Evolutionary conservation across 2,329 filamentous ascomycete species (phyloP).

Genomic region (Aspergillus hiratsukae): DNA sequence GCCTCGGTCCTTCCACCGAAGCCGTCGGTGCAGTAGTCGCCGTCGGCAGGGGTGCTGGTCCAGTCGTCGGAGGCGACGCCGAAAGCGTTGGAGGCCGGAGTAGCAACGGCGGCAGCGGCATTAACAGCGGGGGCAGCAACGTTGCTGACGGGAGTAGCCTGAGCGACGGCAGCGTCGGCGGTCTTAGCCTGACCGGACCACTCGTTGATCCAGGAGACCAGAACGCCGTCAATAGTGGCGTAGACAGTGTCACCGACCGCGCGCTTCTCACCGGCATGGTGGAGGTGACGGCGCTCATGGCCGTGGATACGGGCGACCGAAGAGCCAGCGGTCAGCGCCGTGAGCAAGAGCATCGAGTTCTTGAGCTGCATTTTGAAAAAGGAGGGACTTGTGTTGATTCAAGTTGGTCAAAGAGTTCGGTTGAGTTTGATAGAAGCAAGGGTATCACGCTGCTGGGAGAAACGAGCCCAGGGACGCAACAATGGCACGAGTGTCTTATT

Average conservation of each 20-base stretch:
- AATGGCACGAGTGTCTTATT: slow-evolving; percentile 7
- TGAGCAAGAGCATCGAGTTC: slow-evolving; percentile 32
- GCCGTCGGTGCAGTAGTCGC: slow-evolving; percentile 22
- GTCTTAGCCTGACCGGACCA: slow-evolving; percentile 24
- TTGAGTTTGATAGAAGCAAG: slow-evolving; percentile 1
- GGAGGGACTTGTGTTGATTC: not conserved
- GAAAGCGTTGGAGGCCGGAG: slow-evolving; percentile 11
- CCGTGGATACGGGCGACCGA: slow-evolving; percentile 34
- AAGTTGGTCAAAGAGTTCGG: slow-evolving; percentile 1
- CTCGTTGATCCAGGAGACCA: slow-evolving; percentile 34
- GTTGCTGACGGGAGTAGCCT: slow-evolving; percentile 15
- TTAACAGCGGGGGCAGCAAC: slow-evolving; percentile 5
- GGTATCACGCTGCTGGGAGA: slow-evolving; percentile 5
- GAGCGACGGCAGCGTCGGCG: slow-evolving; percentile 9
- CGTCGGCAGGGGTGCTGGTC: slow-evolving; percentile 17
- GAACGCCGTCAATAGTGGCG: slow-evolving; percentile 31
- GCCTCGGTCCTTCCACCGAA: slow-evolving; percentile 27
- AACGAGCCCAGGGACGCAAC: slow-evolving; percentile 6
- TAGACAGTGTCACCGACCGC: slow-evolving; percentile 29
- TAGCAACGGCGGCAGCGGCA: slow-evolving; percentile 8
- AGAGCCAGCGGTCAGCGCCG: slow-evolving; percentile 34
- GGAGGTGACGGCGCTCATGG: slow-evolving; percentile 36
- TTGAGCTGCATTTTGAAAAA: slow-evolving; percentile 35
- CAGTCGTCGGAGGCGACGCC: slow-evolving; percentile 19
- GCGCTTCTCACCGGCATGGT: slow-evolving; percentile 26